Conservation (phyloP, 805 yeast genomes). For the Candida coleopterorum region DNA sequence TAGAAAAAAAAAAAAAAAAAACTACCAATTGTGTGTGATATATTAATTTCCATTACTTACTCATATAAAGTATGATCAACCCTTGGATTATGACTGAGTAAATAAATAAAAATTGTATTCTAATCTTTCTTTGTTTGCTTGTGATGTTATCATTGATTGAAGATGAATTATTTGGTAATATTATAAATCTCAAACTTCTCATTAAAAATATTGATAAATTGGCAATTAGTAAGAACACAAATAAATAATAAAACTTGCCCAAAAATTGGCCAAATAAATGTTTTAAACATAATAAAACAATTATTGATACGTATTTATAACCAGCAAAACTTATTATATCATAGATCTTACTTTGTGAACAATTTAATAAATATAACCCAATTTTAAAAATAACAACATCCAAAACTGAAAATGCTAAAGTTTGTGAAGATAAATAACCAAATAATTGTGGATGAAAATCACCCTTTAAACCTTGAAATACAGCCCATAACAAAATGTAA, state of each 20-base stretch:
- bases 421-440: conserved; percentile 81
- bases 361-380: conserved; percentile 76
- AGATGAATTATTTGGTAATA: conserved; percentile 46
- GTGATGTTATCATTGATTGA: conserved; percentile 49
- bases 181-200: conserved; percentile 65
- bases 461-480: conserved; percentile 80
- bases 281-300: conserved; percentile 51
- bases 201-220: conserved; percentile 57
- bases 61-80: conserved; percentile 68
- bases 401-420: conserved; percentile 72
- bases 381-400: conserved; percentile 74
- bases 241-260: conserved; percentile 29
- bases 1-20: neutral
- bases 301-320: conserved; percentile 84
- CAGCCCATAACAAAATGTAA: conserved; percentile 78
- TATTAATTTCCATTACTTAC: conserved; percentile 13
- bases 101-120: conserved; percentile 81
- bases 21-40: neutral
- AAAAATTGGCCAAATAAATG: conserved; percentile 35
- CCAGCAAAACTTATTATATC: conserved; percentile 90
- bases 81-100: conserved; percentile 83
- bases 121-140: conserved; percentile 64
- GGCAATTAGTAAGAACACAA: conserved; percentile 29
- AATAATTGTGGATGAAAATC: conserved; percentile 90
- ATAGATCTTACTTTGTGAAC: conserved; percentile 57